These are phyloP conservation scores for Penicillium coprophilum DNA, from an alignment of 495 filamentous ascomycete genomes.

Conservation along the genomic window DNA sequence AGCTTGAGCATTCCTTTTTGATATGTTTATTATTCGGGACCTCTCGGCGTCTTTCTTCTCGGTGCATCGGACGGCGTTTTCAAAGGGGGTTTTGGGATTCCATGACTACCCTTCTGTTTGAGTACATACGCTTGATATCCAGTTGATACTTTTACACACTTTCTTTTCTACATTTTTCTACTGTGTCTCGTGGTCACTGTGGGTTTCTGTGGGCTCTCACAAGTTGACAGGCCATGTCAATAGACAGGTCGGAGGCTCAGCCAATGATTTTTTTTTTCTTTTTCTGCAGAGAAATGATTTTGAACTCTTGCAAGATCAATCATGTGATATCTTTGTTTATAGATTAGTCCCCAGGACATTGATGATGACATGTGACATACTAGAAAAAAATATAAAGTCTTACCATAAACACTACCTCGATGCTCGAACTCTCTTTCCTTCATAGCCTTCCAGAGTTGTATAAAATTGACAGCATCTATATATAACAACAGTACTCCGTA, in stretches of 20 bases:
- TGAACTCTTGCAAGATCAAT: background rate
- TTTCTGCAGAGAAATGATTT: background rate
- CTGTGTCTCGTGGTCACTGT: background rate
- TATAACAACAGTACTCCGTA: too few species aligned
- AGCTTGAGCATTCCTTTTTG: constrained; percentile 49
- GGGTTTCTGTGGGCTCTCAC: background rate
- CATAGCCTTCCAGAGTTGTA: background rate
- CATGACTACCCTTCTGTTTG: constrained; percentile 22
- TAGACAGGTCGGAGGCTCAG: constrained; percentile 8
- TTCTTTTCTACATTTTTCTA: constrained; percentile 9
- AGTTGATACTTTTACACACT: constrained; percentile 25
- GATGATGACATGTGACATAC: constrained; percentile 7
- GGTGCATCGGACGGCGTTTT: constrained; percentile 50
- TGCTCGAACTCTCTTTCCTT: too few species aligned
- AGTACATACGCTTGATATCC: constrained; percentile 41
- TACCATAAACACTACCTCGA: background rate
- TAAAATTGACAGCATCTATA: background rate
- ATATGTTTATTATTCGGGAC: constrained; percentile 18
- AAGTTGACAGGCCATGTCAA: constrained; percentile 10
- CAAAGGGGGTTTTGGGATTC: constrained; percentile 17
- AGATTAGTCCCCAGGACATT: constrained; percentile 17
- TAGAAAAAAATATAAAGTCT: background rate
- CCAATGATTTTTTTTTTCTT: background rate
- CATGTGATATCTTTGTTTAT: constrained; percentile 12
- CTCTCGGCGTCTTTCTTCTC: constrained; percentile 25